phyloP scores from a whole-genome alignment of 2,329 filamentous ascomycete species.

The Botrytis porri region DNA sequence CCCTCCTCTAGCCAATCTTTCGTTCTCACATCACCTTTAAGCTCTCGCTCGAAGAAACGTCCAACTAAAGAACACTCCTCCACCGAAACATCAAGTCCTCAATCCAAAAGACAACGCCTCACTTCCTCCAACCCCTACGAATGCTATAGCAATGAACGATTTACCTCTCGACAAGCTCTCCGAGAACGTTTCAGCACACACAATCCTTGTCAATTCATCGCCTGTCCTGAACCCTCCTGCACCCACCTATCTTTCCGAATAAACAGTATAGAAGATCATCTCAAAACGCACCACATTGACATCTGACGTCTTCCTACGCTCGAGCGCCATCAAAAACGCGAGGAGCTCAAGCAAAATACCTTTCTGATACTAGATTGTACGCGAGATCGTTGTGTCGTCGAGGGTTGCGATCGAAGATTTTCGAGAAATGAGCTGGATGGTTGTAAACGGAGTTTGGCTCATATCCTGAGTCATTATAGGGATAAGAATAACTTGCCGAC shows the following conservation, averaged over 20 bases:
- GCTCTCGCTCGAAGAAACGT: not conserved
- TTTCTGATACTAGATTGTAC: not conserved
- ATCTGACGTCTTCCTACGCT: rapidly evolving
- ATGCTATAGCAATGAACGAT: not conserved
- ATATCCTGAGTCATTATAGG: not conserved
- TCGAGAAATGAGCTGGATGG: not conserved
- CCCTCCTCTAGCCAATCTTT: not conserved
- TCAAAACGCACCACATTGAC: not conserved
- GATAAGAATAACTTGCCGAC: not conserved
- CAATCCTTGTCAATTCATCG: not conserved
- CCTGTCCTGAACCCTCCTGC: not conserved
- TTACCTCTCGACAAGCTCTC: not conserved
- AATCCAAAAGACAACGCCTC: not conserved
- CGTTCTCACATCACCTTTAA: too few relatives aligned
- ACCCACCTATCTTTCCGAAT: not conserved
- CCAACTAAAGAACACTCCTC: not conserved
- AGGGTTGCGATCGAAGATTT: not conserved
- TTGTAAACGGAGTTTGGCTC: not conserved
- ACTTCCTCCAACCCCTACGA: not conserved
- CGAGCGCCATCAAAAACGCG: not conserved
- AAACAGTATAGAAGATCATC: not conserved
- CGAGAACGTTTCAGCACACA: not conserved
- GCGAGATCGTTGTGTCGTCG: not conserved
- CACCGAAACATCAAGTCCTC: not conserved
- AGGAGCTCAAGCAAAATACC: not conserved